A percentile compares a stretch with the other conserved stretches of the same genome.
These are phyloP conservation scores for Trichoderma sp. DNA, from an alignment of 2,329 filamentous ascomycete species.

Conservation along the genomic window DNA sequence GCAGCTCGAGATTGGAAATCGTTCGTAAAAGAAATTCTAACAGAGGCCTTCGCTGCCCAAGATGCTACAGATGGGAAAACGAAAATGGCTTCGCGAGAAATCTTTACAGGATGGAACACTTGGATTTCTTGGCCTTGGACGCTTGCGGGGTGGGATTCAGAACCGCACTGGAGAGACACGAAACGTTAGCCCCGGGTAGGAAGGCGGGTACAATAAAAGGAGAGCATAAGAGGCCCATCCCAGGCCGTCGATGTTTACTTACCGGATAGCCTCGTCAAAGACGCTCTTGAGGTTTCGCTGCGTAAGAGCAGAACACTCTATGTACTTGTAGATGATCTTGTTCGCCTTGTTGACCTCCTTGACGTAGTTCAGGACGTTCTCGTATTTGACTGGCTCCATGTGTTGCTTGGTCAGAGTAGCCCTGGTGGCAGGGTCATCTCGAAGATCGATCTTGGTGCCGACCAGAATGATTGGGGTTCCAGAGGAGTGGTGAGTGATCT, in stretches of 20 bases:
- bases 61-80: slow-evolving; percentile 9
- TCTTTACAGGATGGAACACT: slow-evolving; percentile 67
- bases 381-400: slow-evolving; percentile 96
- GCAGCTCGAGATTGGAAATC: slow-evolving; percentile 13
- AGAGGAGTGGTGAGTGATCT: slow-evolving; percentile 95
- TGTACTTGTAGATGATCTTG: slow-evolving; percentile 87
- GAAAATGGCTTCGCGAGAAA: not conserved
- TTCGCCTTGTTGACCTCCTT: slow-evolving; percentile 61
- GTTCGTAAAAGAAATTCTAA: slow-evolving; percentile 2
- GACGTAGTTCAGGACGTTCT: slow-evolving; percentile 81
- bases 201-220: not conserved
- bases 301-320: slow-evolving; percentile 95
- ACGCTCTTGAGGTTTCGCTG: slow-evolving; percentile 98
- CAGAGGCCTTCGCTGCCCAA: slow-evolving; percentile 10
- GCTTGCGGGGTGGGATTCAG: slow-evolving; percentile 63
- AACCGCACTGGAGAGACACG: slow-evolving; percentile 55
- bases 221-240: not conserved
- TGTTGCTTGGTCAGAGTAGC: slow-evolving; percentile 84
- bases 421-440: slow-evolving; percentile 80
- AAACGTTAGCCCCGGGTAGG: slow-evolving; percentile 22
- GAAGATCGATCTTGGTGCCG: slow-evolving; percentile 92
- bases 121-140: slow-evolving; percentile 60
- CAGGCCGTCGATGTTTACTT: slow-evolving; percentile 35
- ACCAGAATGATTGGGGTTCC: slow-evolving; percentile 95
- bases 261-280: slow-evolving; percentile 98